Evolutionary conservation across 768 basidiomycete species (phyloP).

Genomic region (Roridomyces roridus): DNA sequence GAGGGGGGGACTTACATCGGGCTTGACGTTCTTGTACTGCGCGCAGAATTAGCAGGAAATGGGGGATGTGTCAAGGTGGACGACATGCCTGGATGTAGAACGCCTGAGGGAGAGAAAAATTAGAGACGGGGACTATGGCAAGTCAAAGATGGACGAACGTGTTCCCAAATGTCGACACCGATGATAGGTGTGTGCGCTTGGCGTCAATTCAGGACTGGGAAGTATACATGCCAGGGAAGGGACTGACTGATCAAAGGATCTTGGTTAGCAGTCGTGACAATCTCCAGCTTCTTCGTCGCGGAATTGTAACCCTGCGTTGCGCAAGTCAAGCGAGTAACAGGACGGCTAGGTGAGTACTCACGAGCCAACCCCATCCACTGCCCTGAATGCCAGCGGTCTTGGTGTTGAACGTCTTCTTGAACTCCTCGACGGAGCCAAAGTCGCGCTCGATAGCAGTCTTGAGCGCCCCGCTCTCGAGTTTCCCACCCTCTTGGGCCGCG

Average conservation of each 20-base stretch:
- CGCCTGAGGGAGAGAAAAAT: constrained; percentile 46
- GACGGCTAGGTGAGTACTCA: neutral
- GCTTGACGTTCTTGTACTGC: constrained; percentile 92
- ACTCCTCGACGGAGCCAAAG: constrained; percentile 86
- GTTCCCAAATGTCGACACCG: constrained; percentile 98
- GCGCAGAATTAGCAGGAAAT: constrained; percentile 20
- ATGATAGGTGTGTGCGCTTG: constrained; percentile 90
- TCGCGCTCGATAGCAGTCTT: constrained; percentile 78
- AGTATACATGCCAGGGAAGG: neutral
- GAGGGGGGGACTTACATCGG: constrained; percentile 67
- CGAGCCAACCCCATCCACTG: constrained; percentile 97
- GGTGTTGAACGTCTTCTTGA: constrained; percentile 88
- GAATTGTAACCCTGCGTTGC: constrained; percentile 69
- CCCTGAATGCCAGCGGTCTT: constrained; percentile 93
- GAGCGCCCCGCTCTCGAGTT: constrained; percentile 68
- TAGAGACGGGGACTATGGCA: neutral
- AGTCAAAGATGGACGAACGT: constrained; percentile 54
- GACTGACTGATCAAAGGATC: constrained; percentile 73
- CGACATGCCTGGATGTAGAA: constrained; percentile 66
- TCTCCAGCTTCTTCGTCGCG: constrained; percentile 75
- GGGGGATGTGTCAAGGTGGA: constrained; percentile 9
- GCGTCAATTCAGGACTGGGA: constrained; percentile 6
- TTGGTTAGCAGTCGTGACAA: constrained; percentile 95
- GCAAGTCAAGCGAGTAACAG: neutral
- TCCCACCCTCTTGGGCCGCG: constrained; percentile 62